These are phyloP conservation scores for Colletotrichum sp. DNA, from an alignment of 2,329 filamentous ascomycete genomes.

Conservation along the genomic window DNA sequence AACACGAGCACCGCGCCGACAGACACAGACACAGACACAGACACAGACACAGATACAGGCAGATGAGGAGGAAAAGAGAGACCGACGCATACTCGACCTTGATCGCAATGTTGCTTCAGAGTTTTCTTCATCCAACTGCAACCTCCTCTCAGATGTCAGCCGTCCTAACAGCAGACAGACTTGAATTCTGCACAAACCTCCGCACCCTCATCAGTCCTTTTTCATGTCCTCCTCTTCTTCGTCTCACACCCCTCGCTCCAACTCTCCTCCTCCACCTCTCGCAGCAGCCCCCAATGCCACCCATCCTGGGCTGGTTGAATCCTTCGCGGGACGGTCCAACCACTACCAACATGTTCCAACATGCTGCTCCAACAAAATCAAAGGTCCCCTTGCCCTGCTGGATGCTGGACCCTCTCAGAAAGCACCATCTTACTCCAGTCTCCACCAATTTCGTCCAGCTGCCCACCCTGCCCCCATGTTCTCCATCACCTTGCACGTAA, in stretches of 20 bases:
- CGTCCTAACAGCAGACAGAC: not conserved
- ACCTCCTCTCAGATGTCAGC: not conserved
- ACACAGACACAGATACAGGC: not conserved
- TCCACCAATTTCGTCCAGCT: not conserved
- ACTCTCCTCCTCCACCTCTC: not conserved
- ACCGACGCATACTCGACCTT: not conserved
- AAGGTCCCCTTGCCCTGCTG: not conserved
- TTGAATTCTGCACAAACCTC: not conserved
- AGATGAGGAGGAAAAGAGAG: not conserved
- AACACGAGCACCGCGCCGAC: not conserved
- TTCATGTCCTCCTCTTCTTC: not conserved
- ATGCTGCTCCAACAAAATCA: not conserved
- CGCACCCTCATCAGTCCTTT: not conserved
- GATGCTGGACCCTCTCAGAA: not conserved
- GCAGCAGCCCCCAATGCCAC: slow-evolving; percentile 14
- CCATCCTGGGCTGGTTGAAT: slow-evolving; percentile 4
- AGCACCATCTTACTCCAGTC: not conserved
- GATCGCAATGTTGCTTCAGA: not conserved
- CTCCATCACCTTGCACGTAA: not conserved
- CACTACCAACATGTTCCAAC: not conserved
- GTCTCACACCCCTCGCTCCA: not conserved
- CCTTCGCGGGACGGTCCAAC: slow-evolving; percentile 9
- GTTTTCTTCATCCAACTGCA: not conserved
- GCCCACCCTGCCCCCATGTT: not conserved
- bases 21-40: not conserved